phyloP scores from a whole-genome alignment of 73 alveolate species.

The Symbiodinium pilosum region DNA sequence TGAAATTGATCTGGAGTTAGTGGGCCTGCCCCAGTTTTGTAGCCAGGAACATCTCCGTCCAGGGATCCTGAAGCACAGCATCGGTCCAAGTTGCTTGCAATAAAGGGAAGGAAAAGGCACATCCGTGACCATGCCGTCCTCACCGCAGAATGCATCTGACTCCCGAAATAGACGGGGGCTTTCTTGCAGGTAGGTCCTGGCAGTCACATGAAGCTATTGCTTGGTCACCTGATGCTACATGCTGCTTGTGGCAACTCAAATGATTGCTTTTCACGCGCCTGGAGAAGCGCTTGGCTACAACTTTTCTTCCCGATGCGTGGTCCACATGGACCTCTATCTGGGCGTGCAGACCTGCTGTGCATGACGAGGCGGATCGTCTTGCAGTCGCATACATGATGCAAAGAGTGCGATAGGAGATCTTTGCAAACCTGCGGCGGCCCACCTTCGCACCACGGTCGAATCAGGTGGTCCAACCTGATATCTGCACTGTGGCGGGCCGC shows the following conservation, averaged over 20 bases:
- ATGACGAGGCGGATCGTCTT: no score
- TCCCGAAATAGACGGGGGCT: slow-evolving; percentile 41
- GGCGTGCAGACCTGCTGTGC: slow-evolving; percentile 46
- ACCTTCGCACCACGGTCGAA: slow-evolving; percentile 69
- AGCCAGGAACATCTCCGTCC: slow-evolving; percentile 90
- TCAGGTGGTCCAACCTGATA: slow-evolving; percentile 38
- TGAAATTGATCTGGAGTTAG: no score
- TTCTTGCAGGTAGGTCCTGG: slow-evolving; percentile 52
- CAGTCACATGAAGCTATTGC: no score
- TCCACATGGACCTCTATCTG: slow-evolving; percentile 63
- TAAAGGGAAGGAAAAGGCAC: no score
- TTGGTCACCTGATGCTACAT: neutral
- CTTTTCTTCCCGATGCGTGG: neutral
- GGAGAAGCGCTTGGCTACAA: slow-evolving; percentile 68
- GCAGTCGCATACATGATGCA: neutral
- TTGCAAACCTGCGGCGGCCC: neutral
- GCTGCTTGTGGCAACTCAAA: neutral
- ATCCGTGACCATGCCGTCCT: no score
- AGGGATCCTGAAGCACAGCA: slow-evolving; percentile 31
- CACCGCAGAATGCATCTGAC: slow-evolving; percentile 44
- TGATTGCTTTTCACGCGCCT: neutral
- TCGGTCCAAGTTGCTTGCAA: neutral
- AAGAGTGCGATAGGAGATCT: neutral
- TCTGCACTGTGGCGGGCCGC: neutral
- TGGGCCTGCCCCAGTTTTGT: slow-evolving; percentile 71